Conservation (phyloP, 768 basidiomycete species). For the Lactifluus volemus region DNA sequence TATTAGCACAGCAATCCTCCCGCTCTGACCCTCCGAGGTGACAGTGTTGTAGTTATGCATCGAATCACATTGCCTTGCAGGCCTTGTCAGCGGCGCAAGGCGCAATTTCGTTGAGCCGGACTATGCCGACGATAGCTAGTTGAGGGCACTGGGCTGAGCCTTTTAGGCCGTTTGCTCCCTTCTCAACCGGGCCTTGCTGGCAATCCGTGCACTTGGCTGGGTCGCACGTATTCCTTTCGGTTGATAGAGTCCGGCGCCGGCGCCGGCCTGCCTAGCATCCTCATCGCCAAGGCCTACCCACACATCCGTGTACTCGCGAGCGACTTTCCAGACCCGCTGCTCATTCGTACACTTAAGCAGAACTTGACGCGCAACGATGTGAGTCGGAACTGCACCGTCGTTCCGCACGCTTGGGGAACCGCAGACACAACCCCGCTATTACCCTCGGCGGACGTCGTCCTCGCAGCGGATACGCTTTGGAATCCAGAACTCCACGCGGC, state of each 20-base stretch:
- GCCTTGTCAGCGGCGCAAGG: not conserved
- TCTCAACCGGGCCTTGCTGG: not conserved
- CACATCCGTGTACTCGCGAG: constrained; percentile 40
- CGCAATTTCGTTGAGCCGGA: not conserved
- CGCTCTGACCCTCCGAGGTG: constrained; percentile 1
- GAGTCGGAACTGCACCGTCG: constrained; percentile 38
- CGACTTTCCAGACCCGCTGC: constrained; percentile 62
- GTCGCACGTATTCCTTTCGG: constrained; percentile 2
- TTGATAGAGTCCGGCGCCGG: constrained; percentile 71
- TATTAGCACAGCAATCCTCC: not conserved
- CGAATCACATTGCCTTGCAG: no score
- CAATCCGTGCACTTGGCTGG: not conserved
- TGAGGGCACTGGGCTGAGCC: not conserved
- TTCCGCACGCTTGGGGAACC: constrained; percentile 60
- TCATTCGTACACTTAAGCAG: constrained; percentile 48
- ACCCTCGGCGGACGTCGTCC: constrained; percentile 39
- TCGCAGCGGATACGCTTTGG: constrained; percentile 77
- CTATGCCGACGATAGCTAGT: not conserved
- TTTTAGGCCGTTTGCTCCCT: constrained; percentile 9
- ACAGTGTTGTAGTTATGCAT: no score
- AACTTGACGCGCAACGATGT: constrained; percentile 50
- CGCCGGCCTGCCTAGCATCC: constrained; percentile 65
- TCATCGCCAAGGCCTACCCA: constrained; percentile 44
- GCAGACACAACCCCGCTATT: constrained; percentile 33
- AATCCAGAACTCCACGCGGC: constrained; percentile 49